Conservation (phyloP, 805 yeast species). For the Candida broadrunensis region DNA sequence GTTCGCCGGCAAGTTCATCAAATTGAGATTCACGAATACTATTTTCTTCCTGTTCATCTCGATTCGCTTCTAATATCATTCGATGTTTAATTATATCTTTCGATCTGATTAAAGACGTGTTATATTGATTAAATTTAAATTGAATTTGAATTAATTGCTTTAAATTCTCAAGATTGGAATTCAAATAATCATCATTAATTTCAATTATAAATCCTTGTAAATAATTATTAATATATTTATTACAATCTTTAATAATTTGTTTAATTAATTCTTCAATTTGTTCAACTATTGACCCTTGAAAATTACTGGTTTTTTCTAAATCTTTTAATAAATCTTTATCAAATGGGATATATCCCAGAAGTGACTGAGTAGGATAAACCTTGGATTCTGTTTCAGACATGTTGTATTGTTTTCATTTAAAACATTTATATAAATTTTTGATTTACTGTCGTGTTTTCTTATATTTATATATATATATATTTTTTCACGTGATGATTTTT, state of each 20-base stretch:
- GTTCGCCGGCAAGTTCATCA: constrained; percentile 16
- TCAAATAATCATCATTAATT: constrained; percentile 7
- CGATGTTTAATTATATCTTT: constrained; percentile 17
- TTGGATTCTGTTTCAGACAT: too few species aligned
- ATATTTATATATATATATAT: too few species aligned
- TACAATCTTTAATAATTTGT: constrained; percentile 8
- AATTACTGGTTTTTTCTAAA: constrained; percentile 12
- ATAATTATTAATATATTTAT: constrained; percentile 11
- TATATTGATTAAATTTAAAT: constrained; percentile 8
- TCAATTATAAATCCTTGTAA: constrained; percentile 4
- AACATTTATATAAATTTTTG: too few species aligned
- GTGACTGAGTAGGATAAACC: too few species aligned
- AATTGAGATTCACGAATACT: not conserved
- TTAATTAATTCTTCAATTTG: constrained; percentile 5
- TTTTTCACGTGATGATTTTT: not conserved
- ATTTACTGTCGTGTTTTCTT: too few species aligned
- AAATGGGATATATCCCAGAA: constrained; percentile 17
- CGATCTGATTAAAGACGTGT: constrained; percentile 10
- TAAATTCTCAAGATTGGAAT: constrained; percentile 9
- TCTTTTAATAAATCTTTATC: constrained; percentile 7
- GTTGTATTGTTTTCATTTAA: too few species aligned
- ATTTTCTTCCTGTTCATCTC: not conserved
- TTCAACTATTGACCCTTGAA: not conserved
- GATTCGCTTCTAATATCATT: not conserved
- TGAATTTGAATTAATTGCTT: constrained; percentile 12